Evolutionary conservation across 2,329 filamentous ascomycete genomes (phyloP), one percentile per base, ranked within the genome.

Genomic region (Taxawa tesnikishii): DNA sequence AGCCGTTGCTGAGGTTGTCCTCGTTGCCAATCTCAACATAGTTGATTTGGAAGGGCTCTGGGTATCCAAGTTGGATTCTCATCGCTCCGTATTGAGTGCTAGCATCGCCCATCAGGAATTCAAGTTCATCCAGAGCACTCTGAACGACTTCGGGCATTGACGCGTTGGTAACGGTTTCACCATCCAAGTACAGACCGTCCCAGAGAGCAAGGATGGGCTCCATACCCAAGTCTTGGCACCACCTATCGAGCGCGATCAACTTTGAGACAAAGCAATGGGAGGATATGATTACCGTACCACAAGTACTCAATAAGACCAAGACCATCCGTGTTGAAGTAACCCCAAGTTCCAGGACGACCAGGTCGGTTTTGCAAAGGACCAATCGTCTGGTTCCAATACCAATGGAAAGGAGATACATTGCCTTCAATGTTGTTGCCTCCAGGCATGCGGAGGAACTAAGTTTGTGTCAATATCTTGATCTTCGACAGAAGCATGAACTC

Each of bases 21-120:
- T 81, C 76, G 48, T 81, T 80, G 38, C 76, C 76, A 25, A 80
- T 55, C 51, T 80, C 75, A 32, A 80, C 70, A 43, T 68, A 75
- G 9, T 65, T 58, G 28, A 81, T 59, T 18, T 49, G 57, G 55
- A 72, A 80, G 0, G 76, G 75, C 37, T 72, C 61, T 0, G 71
- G 64, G 42, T 78, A 67, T 4, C 76, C 76, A 2, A 75, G 60
- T 28, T 64, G 54, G 6, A 73, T 73, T 12, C 75, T 70, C 5
- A 65, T 53, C 4, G 64, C 59, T 8, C 75, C 75, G 60, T 69
- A 77, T 14, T 60, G 62, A 1, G 70, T 70, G 29, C 61, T 55
- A 1, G 54, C 48, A 23, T 65, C 55, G 3, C 75, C 74, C 6
- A 63, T 60, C 18, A 78, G 60, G 49, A 78, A 79, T 47, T 79